Base-by-base conservation (phyloP, 495 filamentous ascomycete species). In the Penicillium egyptiacum region DNA sequence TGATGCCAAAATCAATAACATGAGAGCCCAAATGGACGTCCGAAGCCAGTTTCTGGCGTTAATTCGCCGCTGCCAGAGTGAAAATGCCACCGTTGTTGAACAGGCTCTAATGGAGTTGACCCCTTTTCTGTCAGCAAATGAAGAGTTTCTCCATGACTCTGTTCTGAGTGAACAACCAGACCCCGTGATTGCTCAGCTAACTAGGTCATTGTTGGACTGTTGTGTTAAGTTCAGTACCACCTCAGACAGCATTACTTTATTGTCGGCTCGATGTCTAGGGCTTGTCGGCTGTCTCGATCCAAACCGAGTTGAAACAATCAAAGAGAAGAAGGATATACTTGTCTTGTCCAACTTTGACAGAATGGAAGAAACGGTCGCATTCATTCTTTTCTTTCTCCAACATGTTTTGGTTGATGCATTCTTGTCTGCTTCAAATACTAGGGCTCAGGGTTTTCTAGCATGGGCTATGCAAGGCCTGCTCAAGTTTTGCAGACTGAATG, bases 381-480 rank as follows among this genome's bases (percentile, higher is more conserved):
- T 97, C 65, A 84, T 91, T 8, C 78, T 91, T 12, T 92, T 91
- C 61, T 77, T 94, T 43, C 80, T 99, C 8, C 88, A 95, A 61
- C 81, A 94, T 65, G 86, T 96, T 2, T 76, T 98, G 22, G 90
- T 98, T 49, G 90, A 92, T 60, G 87, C 92, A 12, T 99, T 99
- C 66, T 75, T 93, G 33, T 93, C 92, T 3, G 87, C 89, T 10
- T 92, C 85, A 2, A 94, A 96, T 64, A 87, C 92, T 0, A 86
- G 85, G 64, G 81, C 89, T 17, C 92, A 96, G 66, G 90, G 91
- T 1, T 97, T 95, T 67, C 77, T 99, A 16, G 90, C 92, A 14
- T 98, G 86, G 67, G 88, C 86, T 3, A 96, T 98, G 87, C 94
- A 99, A 70, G 88, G 94, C 62, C 79, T 99, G 9, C 81, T 98